Base-by-base conservation (phyloP, 2,329 filamentous ascomycete genomes). In the Claviceps quebecensis region DNA sequence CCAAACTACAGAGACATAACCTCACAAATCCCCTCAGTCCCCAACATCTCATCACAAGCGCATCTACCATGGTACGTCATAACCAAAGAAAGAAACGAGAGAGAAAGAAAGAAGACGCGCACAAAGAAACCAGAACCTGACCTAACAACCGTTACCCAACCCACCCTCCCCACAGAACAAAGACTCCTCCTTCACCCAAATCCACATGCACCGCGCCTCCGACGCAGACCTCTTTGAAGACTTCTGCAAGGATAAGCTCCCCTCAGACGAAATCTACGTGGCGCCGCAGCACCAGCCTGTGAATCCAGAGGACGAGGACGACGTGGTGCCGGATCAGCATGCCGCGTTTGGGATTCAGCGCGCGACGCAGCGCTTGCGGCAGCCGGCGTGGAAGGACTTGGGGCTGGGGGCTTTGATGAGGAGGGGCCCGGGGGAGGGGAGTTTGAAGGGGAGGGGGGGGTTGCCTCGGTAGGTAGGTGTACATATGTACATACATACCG, bases 241-340 rank as follows among this genome's bases (percentile, higher is more conserved):
- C 65, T 84, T 85, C 62, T 83, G 80, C 74, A 79, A 78, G 63
- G 81, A 84, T 69, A 77, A 75, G 61, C 76, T 86, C 45, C 81
- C 82, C n/a, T 72, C 76, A 55, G 87, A 93, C 68, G 85, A 90
- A 52, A 86, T 93, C 63, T 86, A 86, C 66, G 84, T 94, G n/a
- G 80, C 84, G 37, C 80, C 81, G 7, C 80, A 87, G 55, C 80
- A 89, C 63, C 86, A 88, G 64, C 87, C 87, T 41, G 75, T 89
- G 62, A 91, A 93, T 64, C 87, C 87, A 0, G 87, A 93, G 66
- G 87, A 93, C 64, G 86, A 93, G 68, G 87, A 93, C 62, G 87
- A 93, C 61, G 84, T 93, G 4, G 87, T 93, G 4, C 87, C 87
- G 0, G 86, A 93, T 66, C 87, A 93, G 69, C 87, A 93, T 63